phyloP scores from a whole-genome alignment of 805 yeast species.

The Metschnikowia aberdeeniae region DNA sequence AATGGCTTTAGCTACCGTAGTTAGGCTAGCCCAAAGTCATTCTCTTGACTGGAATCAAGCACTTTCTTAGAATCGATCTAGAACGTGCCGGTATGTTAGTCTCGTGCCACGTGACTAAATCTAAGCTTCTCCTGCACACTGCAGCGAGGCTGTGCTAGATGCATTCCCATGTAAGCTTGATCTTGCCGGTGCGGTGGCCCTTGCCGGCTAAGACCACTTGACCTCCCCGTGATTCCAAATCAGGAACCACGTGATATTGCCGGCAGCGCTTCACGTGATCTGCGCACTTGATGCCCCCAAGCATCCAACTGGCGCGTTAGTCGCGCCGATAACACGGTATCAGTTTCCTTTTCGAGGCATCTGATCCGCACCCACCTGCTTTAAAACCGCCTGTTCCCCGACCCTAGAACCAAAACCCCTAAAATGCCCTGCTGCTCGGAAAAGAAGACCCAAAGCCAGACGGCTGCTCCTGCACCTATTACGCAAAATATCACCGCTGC shows the following conservation, averaged over 20 bases:
- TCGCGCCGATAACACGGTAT: conserved; percentile 4
- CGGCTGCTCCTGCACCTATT: conserved; percentile 8
- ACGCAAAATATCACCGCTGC: conserved; percentile 12
- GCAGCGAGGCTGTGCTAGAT: too few relatives aligned
- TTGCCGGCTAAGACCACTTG: too few relatives aligned
- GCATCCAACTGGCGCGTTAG: background rate
- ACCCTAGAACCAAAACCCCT: conserved; percentile 2
- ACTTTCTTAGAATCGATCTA: too few relatives aligned
- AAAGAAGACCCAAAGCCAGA: conserved; percentile 1
- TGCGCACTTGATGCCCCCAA: background rate
- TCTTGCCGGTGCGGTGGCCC: too few relatives aligned
- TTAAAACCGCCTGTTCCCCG: background rate
- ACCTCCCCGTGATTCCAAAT: too few relatives aligned
- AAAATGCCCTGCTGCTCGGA: conserved; percentile 19
- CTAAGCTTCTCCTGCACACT: too few relatives aligned
- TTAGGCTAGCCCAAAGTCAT: too few relatives aligned
- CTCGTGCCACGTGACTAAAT: too few relatives aligned
- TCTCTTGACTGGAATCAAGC: too few relatives aligned
- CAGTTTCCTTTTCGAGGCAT: conserved; percentile 8
- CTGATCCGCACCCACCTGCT: conserved; percentile 8
- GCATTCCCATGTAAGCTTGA: too few relatives aligned
- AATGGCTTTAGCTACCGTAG: too few relatives aligned
- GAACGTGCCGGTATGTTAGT: too few relatives aligned
- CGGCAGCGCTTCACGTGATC: background rate
- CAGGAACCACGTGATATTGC: background rate